Conservation (phyloP, 768 basidiomycete species). For the Boletellus sp. region DNA sequence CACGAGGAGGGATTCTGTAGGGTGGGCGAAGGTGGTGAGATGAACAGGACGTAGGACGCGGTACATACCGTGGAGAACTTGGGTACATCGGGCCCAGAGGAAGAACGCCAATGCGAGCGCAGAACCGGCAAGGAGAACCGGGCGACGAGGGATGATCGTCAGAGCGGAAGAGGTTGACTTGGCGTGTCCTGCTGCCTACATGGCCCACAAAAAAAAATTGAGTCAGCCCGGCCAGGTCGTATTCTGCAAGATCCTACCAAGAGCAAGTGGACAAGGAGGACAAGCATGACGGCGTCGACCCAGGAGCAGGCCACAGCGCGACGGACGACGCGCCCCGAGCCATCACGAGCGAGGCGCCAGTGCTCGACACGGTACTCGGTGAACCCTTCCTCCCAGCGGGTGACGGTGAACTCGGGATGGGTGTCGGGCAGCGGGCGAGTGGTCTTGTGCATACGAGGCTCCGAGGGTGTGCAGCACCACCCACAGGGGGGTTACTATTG, state of each 20-base stretch:
- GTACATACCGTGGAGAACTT: slow-evolving; percentile 46
- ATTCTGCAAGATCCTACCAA: too few species aligned
- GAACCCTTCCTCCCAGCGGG: slow-evolving; percentile 40
- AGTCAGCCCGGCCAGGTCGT: too few species aligned
- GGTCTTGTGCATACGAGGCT: slow-evolving; percentile 33
- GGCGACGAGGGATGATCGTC: too few species aligned
- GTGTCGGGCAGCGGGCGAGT: slow-evolving; percentile 34
- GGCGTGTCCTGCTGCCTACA: too few species aligned
- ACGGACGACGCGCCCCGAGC: slow-evolving; percentile 33
- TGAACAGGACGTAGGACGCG: neutral
- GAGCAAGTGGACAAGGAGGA: too few species aligned
- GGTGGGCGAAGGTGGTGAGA: neutral
- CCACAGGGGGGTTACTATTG: too few species aligned
- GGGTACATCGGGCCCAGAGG: slow-evolving; percentile 38
- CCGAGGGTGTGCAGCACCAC: too few species aligned
- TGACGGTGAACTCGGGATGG: slow-evolving; percentile 51
- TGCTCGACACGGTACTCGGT: slow-evolving; percentile 62
- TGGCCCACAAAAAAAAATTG: too few species aligned
- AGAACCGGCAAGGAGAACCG: too few species aligned
- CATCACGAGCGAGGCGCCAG: slow-evolving; percentile 43
- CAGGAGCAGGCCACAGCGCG: neutral
- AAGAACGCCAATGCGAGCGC: slow-evolving; percentile 19
- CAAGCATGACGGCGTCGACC: too few species aligned
- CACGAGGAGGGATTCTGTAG: slow-evolving; percentile 68
- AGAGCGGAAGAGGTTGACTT: too few species aligned